A percentile compares a stretch with the other conserved stretches of the same genome.
phyloP scores from a whole-genome alignment of 148 eudicot species.

The Nepenthes gracilis region DNA sequence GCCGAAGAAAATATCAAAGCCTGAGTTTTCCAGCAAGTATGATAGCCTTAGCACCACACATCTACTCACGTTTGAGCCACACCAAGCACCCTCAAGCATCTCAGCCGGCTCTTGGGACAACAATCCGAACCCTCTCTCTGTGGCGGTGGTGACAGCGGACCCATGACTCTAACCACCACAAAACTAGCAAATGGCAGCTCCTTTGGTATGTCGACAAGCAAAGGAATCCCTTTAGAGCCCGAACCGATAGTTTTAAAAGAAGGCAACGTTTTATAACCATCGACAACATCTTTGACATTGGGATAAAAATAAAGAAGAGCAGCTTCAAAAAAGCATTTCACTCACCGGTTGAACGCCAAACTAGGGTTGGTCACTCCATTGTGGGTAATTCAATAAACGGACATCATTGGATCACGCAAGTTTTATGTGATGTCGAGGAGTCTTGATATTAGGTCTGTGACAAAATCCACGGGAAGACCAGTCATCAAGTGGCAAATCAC shows the following conservation, averaged over 20 bases:
- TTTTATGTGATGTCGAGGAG: no score
- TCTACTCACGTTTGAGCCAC: slow-evolving; percentile 23
- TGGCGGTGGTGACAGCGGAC: slow-evolving; percentile 28
- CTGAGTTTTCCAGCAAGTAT: slow-evolving; percentile 28
- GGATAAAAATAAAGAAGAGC: slow-evolving; percentile 28
- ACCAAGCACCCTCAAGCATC: slow-evolving; percentile 39
- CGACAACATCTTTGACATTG: slow-evolving; percentile 8
- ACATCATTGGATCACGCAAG: no score
- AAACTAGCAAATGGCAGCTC: slow-evolving; percentile 24
- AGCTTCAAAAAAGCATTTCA: slow-evolving; percentile 15
- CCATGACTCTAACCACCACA: slow-evolving; percentile 31
- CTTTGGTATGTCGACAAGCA: slow-evolving; percentile 24
- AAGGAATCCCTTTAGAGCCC: slow-evolving; percentile 24
- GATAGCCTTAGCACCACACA: slow-evolving; percentile 24
- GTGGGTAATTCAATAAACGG: no score
- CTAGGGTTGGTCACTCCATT: neutral
- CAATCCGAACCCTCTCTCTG: slow-evolving; percentile 31
- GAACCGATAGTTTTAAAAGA: slow-evolving; percentile 39
- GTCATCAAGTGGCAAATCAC: no score
- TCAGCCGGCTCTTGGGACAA: slow-evolving; percentile 16
- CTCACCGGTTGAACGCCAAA: slow-evolving; percentile 19
- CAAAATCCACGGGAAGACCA: no score
- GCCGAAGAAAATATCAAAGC: neutral
- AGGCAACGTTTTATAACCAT: slow-evolving; percentile 27
- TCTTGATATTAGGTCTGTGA: no score